Evolutionary conservation across 176 grass and related monocot species (phyloP), one percentile per base, ranked within the genome.

Genomic region (Ampelocalamus luodianensis): DNA sequence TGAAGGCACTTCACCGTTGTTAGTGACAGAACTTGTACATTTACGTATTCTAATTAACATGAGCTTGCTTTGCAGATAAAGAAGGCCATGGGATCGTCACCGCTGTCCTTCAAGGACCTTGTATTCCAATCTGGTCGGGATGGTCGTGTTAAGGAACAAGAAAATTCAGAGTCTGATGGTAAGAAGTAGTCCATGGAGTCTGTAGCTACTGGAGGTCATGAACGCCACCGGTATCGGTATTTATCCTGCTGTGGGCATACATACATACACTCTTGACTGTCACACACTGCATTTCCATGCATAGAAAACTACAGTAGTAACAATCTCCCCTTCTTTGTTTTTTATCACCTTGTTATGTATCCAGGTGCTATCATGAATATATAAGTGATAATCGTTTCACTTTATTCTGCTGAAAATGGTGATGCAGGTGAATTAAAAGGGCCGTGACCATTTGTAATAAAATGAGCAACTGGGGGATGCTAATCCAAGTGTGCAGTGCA

Each of bases 1-100:
- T 54, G 16, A 54, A 54, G 72, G 15, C 18, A 75, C 27, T 38
- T n/a, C 13, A 40, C 53, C 36, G 16, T 72, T 10, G 22, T 4
- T 23, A 59, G 55, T 23, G 55, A n/a, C 9, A 58, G 56, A 9
- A 34, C 13, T 18, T 51, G 24, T 72, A 50, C 24, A 50, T 16
- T 10, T 29, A 73, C 29, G 29, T 29, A 38, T 39, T 54, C 73
- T 56, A 10, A 23, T 26, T 55, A 76, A 32, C 32, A 76, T 39
- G 49, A 24, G 22, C 36, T 50, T 71, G 50, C 16, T 63, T 69
- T 87, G 74, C 86, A 95, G 93, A 85, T 95, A 68, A 87, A 84
- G 83, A 82, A 53, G 39, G 90, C 83, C 42, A 82, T 90, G 26
- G 79, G 90, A 62, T 90, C 88, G 4, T 78, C 60, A 23, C 1